Conservation (phyloP, 208 protist genomes). For the Porcisia deanei region DNA sequence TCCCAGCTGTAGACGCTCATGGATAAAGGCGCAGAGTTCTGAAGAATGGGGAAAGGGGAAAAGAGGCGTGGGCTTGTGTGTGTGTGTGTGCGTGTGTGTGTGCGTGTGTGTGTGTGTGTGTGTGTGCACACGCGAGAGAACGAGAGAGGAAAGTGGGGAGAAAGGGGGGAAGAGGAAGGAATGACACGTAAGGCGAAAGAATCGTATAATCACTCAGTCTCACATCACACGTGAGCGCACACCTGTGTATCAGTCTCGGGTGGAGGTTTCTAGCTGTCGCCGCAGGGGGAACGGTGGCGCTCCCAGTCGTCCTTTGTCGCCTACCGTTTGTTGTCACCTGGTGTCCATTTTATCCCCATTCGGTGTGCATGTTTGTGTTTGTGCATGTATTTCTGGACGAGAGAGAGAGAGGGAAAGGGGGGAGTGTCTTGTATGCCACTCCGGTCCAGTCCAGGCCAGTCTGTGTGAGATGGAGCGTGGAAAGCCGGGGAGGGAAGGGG, state of each 20-base stretch:
- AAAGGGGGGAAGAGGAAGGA: background rate
- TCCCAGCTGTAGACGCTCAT: constrained; percentile 87
- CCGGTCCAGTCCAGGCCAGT: too few species aligned
- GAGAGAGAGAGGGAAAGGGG: background rate
- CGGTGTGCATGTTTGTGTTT: too few species aligned
- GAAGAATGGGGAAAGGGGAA: background rate
- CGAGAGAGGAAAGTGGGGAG: background rate
- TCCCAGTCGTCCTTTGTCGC: too few species aligned
- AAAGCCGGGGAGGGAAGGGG: too few species aligned
- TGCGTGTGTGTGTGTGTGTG: background rate
- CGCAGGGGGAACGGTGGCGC: too few species aligned
- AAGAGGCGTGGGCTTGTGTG: background rate
- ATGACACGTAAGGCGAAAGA: background rate
- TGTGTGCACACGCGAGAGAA: background rate
- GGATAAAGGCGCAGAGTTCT: background rate
- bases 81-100: background rate
- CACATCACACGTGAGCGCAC: too few species aligned
- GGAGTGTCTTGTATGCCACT: background rate
- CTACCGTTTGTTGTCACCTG: too few species aligned
- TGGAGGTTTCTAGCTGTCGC: too few species aligned
- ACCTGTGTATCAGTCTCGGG: too few species aligned
- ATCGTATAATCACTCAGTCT: too few species aligned
- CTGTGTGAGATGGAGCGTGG: too few species aligned
- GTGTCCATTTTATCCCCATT: too few species aligned
- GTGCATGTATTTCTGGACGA: background rate